These are phyloP conservation scores for Psilocybe subaeruginosa DNA, from an alignment of 768 basidiomycete genomes.

Conservation along the genomic window DNA sequence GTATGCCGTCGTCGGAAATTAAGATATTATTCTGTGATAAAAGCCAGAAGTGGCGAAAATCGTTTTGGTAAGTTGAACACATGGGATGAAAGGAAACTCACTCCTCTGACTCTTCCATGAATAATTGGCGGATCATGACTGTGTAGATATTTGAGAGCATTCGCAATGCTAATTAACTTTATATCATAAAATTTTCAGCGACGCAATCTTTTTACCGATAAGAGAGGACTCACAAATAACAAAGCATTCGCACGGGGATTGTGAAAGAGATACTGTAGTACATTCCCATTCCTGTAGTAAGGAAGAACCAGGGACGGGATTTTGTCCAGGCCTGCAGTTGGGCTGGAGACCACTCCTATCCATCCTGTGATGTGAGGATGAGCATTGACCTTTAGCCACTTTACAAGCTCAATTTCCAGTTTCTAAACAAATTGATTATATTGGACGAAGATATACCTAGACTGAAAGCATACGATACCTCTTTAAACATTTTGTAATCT, in stretches of 20 bases:
- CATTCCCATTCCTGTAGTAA: conserved; percentile 1
- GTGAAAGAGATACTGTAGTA: not conserved
- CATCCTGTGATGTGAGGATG: conserved; percentile 2
- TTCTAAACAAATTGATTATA: not conserved
- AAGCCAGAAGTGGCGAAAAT: not conserved
- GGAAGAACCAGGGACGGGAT: not conserved
- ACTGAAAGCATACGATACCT: not conserved
- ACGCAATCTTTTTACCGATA: no score
- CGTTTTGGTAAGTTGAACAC: not conserved
- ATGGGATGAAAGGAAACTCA: conserved; percentile 9
- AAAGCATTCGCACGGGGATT: not conserved
- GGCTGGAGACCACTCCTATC: not conserved
- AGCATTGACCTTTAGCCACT: not conserved
- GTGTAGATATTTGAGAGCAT: conserved; percentile 29
- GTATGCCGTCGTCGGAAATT: not conserved
- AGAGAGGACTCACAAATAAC: not conserved
- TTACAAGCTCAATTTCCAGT: not conserved
- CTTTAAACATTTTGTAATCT: not conserved
- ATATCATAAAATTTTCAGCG: not conserved
- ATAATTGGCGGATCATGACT: conserved; percentile 24
- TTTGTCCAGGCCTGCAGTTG: not conserved
- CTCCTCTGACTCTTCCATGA: conserved; percentile 30
- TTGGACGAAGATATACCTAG: not conserved
- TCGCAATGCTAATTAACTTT: conserved; percentile 19
- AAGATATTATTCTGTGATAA: not conserved